Percentiles rank a stretch among this genome's conserved stretches.
Conservation (phyloP, 2,329 filamentous ascomycete genomes). For the Sclerotinia nivalis region DNA sequence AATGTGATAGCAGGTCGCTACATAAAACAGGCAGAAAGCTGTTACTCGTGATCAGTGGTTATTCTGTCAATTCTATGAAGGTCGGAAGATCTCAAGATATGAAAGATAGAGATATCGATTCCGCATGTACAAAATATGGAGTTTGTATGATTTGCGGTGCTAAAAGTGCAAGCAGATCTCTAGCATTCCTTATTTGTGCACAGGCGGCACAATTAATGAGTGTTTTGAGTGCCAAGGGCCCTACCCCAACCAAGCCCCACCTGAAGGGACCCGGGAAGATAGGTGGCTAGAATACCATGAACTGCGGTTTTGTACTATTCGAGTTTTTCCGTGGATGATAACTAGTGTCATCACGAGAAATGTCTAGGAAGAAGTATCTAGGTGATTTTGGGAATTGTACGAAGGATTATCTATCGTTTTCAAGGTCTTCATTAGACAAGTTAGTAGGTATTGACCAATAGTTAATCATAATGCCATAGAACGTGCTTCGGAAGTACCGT, state of each 20-base stretch:
- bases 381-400: neutral
- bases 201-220: slow-evolving; percentile 9
- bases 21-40: neutral
- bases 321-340: neutral
- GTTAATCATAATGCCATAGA: neutral
- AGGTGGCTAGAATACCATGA: neutral
- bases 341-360: neutral
- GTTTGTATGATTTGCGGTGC: slow-evolving; percentile 15
- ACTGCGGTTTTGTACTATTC: neutral
- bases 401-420: neutral
- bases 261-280: slow-evolving; percentile 18
- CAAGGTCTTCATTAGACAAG: neutral
- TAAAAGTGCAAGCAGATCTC: slow-evolving; percentile 4
- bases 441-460: neutral
- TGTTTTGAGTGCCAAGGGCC: slow-evolving; percentile 1
- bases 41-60: neutral
- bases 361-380: neutral
- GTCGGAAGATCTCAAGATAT: neutral
- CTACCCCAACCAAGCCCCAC: slow-evolving; percentile 14
- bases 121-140: slow-evolving; percentile 6
- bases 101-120: slow-evolving; percentile 1
- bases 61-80: neutral
- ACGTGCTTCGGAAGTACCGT: neutral
- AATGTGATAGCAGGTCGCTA: slow-evolving; percentile 3
- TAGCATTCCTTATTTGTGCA: slow-evolving; percentile 8